Conservation (phyloP, 352 stramenopile genomes). For the Pythium pyrilobum region DNA sequence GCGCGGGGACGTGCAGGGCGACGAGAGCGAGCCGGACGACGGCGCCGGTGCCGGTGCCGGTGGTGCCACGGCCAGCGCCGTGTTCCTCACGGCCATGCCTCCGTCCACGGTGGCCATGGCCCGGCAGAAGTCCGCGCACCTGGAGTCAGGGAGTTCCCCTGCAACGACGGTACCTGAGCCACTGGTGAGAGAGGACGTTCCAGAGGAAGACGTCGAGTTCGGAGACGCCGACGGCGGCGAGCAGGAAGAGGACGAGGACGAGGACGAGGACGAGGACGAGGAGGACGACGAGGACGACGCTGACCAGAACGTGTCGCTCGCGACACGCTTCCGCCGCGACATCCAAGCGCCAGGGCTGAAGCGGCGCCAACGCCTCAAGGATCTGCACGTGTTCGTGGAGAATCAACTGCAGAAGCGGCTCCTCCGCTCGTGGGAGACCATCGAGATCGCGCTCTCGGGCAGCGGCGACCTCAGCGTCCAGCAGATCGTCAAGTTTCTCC, state of each 20-base stretch:
- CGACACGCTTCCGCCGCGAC: neutral
- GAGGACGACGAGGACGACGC: neutral
- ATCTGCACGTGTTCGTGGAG: constrained; percentile 59
- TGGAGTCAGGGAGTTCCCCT: no score
- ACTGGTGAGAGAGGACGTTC: no score
- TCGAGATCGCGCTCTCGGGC: constrained; percentile 60
- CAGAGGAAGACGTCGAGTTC: neutral
- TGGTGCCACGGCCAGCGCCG: neutral
- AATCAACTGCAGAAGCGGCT: constrained; percentile 66
- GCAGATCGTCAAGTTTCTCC: constrained; percentile 70
- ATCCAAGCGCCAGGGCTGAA: constrained; percentile 36
- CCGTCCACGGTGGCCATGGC: no score
- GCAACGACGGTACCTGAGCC: no score
- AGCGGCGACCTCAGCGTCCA: constrained; percentile 57
- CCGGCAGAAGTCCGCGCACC: neutral
- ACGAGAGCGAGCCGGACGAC: neutral
- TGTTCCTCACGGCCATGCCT: constrained; percentile 32
- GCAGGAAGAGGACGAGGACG: constrained; percentile 16
- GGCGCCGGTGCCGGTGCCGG: neutral
- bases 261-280: constrained; percentile 4
- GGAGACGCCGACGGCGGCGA: constrained; percentile 11
- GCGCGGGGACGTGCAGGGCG: neutral
- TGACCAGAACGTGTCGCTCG: neutral
- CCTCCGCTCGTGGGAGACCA: constrained; percentile 61
- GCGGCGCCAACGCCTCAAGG: constrained; percentile 44